Base-by-base conservation (phyloP, 2,329 filamentous ascomycete species). In the Teratosphaeria viscida region DNA sequence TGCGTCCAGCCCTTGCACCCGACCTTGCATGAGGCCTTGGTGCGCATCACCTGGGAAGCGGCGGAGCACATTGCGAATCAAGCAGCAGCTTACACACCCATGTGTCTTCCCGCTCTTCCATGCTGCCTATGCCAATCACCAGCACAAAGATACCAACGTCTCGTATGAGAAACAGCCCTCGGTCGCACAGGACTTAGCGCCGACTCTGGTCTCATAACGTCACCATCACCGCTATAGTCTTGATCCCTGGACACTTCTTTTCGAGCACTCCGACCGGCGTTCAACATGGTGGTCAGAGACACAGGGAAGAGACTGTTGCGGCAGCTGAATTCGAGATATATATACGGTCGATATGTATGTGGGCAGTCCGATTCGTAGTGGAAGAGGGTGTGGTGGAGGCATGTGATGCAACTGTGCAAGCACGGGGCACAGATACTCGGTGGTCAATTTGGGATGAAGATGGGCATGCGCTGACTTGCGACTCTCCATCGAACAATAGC, bases 281-380 rank as follows among this genome's bases (percentile, higher is more conserved):
- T 26, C 8, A 59, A 34, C 26, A 71, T 71, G 70, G 65, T 64
- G 63, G 61, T 72, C 58, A 70, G 68, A 82, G 85, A 69, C 47
- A 69, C 68, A 26, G 56, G 67, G 55, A 68, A 63, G 57, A 83
- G 85, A 66, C 75, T 89, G 68, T 74, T 84, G 69, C 82, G 86
- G 71, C 76, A 83, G 68, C 78, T 88, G 69, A 90, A 88, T 70
- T 84, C 79, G 73, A 85, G 86, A 74, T 90, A 84, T 74, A 84
- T 91, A 65, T 89, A 85, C 73, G 87, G 86, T 64, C 83, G 82
- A 72, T 78, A 90, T 70, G 88, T 91, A 80, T 71, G 87, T 84
- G 59, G 14, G n/a, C 32, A 12, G 7, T 39, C 34, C 55, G 14
- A 37, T 11, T 54, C 4, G 16, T 16, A 26, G 5, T 32, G 12